A percentile compares a stretch with the other conserved stretches of the same genome.
Evolutionary conservation across 2,329 filamentous ascomycete genomes (phyloP).

Genomic region (Colletotrichum orchidophilum): DNA sequence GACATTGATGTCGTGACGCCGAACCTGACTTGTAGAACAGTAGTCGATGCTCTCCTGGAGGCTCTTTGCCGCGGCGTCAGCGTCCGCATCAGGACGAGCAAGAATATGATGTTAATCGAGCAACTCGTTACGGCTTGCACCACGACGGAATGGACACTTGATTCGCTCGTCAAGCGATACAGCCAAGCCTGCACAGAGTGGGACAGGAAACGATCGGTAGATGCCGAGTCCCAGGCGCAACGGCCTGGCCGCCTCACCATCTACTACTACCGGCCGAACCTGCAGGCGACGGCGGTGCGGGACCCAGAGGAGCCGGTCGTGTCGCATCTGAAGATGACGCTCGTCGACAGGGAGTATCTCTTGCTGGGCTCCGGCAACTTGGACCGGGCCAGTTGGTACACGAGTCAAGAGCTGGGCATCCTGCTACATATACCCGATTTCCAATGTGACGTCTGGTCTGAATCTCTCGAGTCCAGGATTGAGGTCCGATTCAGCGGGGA

Average conservation of each 20-base stretch:
- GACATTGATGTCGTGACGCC: slow-evolving; percentile 79
- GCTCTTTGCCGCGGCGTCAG: slow-evolving; percentile 74
- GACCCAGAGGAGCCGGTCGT: slow-evolving; percentile 70
- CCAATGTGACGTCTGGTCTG: slow-evolving; percentile 49
- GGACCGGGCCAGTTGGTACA: slow-evolving; percentile 87
- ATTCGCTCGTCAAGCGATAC: slow-evolving; percentile 66
- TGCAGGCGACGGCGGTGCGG: slow-evolving; percentile 36
- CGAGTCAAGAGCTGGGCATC: slow-evolving; percentile 84
- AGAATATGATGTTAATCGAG: slow-evolving; percentile 79
- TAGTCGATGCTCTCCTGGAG: slow-evolving; percentile 67
- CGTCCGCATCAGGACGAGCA: slow-evolving; percentile 73
- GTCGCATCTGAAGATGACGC: slow-evolving; percentile 80
- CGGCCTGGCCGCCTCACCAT: slow-evolving; percentile 63
- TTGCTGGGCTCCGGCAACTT: slow-evolving; percentile 85
- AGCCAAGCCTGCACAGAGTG: slow-evolving; percentile 39
- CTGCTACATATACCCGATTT: slow-evolving; percentile 58
- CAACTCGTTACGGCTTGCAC: slow-evolving; percentile 84
- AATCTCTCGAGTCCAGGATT: slow-evolving; percentile 47
- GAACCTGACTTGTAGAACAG: slow-evolving; percentile 76
- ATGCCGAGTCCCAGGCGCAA: slow-evolving; percentile 54
- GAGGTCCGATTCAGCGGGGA: slow-evolving; percentile 38
- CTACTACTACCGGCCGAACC: slow-evolving; percentile 63
- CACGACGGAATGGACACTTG: slow-evolving; percentile 73
- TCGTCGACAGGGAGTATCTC: slow-evolving; percentile 74
- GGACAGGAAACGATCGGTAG: slow-evolving; percentile 32